Base-by-base conservation (phyloP, 2,329 filamentous ascomycete genomes). In the Trichoderma sp. region DNA sequence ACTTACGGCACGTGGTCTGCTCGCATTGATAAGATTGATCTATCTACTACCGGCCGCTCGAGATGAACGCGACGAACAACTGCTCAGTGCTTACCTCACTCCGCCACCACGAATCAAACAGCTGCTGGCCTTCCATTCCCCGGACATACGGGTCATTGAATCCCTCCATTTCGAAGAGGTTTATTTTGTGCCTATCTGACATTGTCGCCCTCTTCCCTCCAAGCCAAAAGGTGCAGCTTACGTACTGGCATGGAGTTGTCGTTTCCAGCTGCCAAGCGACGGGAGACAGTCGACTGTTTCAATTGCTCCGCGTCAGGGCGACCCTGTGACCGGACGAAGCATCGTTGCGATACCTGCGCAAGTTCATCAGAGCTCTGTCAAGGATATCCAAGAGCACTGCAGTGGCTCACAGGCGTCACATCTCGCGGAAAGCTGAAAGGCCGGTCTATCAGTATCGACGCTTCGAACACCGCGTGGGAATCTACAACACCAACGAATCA, bases 291-390 rank as follows among this genome's bases (percentile, higher is more conserved):
- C 9, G 57, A 62, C 44, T 65, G 63, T 47, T 65, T 65, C 63
- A 65, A 65, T 44, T 65, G 63, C 57, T 62, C 63, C 15, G n/a
- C 57, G n/a, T 65, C 57, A 24, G 19, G 47, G 21, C 63, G 63
- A 10, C 21, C 47, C n/a, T 65, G 63, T 21, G 63, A 65, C 30
- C 52, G 63, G 39, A 55, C 57, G 9, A 57, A 58, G 19, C 63
- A 65, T 21, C 57, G 63, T 7, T 65, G 63, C 34, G 57, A 54
- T 3, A 62, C 63, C 14, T 65, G 63, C 47, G 28, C 48, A 24
- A 57, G 55, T 17, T 17, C 12, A 5, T 65, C 57, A 9, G 48
- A 65, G 57, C 14, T 26, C 3, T 64, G 61, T 28, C 24, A 57
- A n/a, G 61, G 61, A 5, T 64, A 64, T 39, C 61, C 61, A 7